Evolutionary conservation across 2,329 filamentous ascomycete genomes (phyloP), one percentile per base, ranked within the genome.

Genomic region (Arthrobotrys megalospora): DNA sequence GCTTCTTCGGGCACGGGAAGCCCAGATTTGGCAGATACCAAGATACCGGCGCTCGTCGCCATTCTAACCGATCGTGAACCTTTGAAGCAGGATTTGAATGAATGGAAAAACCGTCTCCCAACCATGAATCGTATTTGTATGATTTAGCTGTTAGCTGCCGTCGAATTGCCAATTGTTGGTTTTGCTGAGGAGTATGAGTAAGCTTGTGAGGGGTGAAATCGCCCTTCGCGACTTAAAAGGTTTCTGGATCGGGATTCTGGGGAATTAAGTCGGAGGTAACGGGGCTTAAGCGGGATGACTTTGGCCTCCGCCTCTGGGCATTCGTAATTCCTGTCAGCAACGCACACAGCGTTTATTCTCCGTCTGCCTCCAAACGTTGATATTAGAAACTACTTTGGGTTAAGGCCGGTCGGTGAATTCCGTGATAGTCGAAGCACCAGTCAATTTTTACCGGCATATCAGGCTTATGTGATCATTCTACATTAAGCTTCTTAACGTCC

Each of bases 1-100:
- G 38, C 75, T 21, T 78, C 67, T 45, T 78, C 75, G 52, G 75
- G 75, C 28, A 72, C 75, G 28, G 75, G 67, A 7, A 78, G 75
- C 38, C 67, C 75, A 41, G 43, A 11, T 43, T 78, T 78, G 45
- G 60, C 66, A 0, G 75, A 24, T 24, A 78, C 75, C 32, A 77
- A 45, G 12, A 72, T 58, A 14, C 67, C 75, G 16, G 67, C 38
- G 47, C 67, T 68, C 24, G 73, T 67, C 14, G 75, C 75, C 62
- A 68, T 68, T 66, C 28, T 52, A n/a, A 64, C 45, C 34, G 41
- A 47, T 32, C 50, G 50, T 1, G 66, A 78, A 41, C 45, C 38
- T 48, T 50, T 67, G 67, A 78, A 78, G 45, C 75, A 78, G n/a
- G 67, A 71, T 38, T 58, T 62, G 47, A 78, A 78, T 14, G 66